Conservation (phyloP, 148 eudicot species). For the Camellia japonica region DNA sequence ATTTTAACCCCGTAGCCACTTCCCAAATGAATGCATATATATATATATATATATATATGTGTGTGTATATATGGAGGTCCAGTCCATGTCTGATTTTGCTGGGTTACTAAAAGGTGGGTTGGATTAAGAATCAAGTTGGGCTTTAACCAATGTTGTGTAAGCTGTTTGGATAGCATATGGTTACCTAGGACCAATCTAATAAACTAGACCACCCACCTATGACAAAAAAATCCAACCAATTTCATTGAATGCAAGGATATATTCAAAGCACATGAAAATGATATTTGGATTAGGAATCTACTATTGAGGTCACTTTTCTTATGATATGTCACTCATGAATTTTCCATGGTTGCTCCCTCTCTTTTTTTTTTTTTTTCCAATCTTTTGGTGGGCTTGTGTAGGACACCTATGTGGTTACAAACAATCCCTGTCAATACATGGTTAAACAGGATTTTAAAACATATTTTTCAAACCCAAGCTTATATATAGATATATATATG, state of each 20-base stretch:
- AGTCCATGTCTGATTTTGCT: neutral
- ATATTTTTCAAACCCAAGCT: neutral
- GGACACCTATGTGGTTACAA: neutral
- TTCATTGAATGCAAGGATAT: neutral
- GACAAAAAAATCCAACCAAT: neutral
- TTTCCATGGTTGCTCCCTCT: neutral
- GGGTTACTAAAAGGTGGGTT: neutral
- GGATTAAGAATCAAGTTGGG: neutral
- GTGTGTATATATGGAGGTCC: no score
- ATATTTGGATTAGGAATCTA: neutral
- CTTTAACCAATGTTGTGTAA: neutral
- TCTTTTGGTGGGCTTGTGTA: neutral
- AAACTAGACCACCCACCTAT: neutral
- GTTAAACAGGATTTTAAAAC: neutral
- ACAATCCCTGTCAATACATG: no score
- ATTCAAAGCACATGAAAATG: neutral
- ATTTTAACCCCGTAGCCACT: neutral
- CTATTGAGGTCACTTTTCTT: neutral
- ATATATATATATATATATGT: neutral
- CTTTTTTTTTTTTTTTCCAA: neutral
- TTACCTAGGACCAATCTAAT: neutral
- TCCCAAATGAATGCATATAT: no score
- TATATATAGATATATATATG: neutral
- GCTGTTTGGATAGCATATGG: neutral
- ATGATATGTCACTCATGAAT: neutral